phyloP scores from a whole-genome alignment of 2,329 filamentous ascomycete species.

The Cladophialophora immunda region DNA sequence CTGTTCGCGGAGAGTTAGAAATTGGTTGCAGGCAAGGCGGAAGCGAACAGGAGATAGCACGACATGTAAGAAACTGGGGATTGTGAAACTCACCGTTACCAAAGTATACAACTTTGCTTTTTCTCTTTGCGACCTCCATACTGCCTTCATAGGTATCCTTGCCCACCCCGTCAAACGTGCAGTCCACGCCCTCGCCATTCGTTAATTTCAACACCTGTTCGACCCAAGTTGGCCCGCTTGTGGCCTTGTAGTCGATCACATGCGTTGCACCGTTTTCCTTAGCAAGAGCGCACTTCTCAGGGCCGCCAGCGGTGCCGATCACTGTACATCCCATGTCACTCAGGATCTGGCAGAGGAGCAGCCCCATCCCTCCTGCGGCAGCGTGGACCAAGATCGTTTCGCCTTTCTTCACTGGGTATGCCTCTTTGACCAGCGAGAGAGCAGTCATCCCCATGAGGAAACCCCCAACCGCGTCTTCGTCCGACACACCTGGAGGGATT shows the following conservation, averaged over 20 bases:
- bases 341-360: conserved; percentile 76
- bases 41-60: neutral
- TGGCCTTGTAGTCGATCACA: conserved; percentile 79
- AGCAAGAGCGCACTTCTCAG: conserved; percentile 76
- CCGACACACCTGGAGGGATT: conserved; percentile 69
- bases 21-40: neutral
- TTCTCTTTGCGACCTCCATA: conserved; percentile 75
- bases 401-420: conserved; percentile 73
- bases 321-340: conserved; percentile 75
- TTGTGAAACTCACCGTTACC: conserved; percentile 64
- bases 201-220: conserved; percentile 88
- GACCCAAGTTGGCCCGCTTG: conserved; percentile 78
- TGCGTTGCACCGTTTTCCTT: conserved; percentile 74
- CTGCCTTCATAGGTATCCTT: conserved; percentile 83
- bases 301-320: conserved; percentile 80
- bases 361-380: conserved; percentile 82
- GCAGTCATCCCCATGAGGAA: conserved; percentile 87
- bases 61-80: neutral
- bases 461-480: conserved; percentile 71
- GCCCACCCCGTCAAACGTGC: conserved; percentile 80
- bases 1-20: conserved; percentile 15
- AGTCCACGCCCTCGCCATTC: conserved; percentile 74
- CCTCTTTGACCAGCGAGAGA: conserved; percentile 78
- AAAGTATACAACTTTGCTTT: conserved; percentile 80
- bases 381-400: conserved; percentile 88